Conservation (phyloP, 129 eudicot species). For the Oenanthe sinensis region DNA sequence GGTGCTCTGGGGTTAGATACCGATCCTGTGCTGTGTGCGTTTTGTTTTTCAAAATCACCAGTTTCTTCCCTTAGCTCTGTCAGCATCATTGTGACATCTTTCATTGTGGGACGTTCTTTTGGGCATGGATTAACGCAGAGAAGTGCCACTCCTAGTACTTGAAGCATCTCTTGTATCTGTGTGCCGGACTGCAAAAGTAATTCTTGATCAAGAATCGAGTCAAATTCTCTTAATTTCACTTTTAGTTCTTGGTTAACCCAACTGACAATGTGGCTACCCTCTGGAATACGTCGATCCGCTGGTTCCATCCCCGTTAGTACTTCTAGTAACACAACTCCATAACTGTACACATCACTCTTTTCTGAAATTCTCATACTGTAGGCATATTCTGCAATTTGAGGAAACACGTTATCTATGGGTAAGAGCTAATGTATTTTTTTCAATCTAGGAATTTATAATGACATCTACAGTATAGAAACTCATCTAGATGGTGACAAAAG, state of each 20-base stretch:
- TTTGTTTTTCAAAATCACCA: constrained; percentile 24
- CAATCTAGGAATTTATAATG: too few relatives aligned
- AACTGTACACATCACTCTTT: constrained; percentile 55
- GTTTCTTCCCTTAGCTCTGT: constrained; percentile 35
- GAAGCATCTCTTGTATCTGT: constrained; percentile 48
- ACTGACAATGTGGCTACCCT: constrained; percentile 39
- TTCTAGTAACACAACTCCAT: constrained; percentile 47
- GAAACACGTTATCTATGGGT: background rate
- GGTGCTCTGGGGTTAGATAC: constrained; percentile 27
- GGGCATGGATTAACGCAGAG: constrained; percentile 44
- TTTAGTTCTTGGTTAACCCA: constrained; percentile 39
- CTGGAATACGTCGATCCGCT: constrained; percentile 40
- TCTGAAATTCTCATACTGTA: constrained; percentile 45
- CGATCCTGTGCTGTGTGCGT: constrained; percentile 15
- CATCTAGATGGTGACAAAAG: too few relatives aligned
- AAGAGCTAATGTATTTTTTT: too few relatives aligned
- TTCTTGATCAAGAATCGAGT: constrained; percentile 31
- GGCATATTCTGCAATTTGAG: constrained; percentile 39
- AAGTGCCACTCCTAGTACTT: constrained; percentile 48
- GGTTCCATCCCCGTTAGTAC: constrained; percentile 53
- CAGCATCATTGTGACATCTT: constrained; percentile 45
- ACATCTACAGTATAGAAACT: too few relatives aligned
- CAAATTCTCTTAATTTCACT: constrained; percentile 17
- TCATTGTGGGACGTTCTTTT: constrained; percentile 54
- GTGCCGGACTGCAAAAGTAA: constrained; percentile 39